Evolutionary conservation across 75 land plant species (phyloP), one percentile per base, ranked within the genome.

Genomic region (Azolla pinnata): DNA sequence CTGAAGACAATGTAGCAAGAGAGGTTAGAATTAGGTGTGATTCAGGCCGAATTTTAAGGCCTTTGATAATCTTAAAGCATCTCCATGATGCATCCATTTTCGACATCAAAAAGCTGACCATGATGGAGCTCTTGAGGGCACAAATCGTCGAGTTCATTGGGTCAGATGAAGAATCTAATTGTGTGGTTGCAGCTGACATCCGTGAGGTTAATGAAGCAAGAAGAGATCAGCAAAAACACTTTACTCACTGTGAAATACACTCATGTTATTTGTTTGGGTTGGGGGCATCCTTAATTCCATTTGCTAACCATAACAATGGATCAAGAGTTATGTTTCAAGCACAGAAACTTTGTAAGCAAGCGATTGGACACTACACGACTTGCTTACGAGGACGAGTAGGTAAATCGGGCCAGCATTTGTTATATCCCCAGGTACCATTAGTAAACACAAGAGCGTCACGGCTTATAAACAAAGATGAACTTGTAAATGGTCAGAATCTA

Each of bases 301-400:
- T 85, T 72, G 80, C 85, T 10, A 86, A 92, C 64, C 97, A 83
- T 63, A 86, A 92, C 54, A 83, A 78, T 58, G 83, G 82, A 10
- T 80, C 79, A 27, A 70, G 97, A 45, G 74, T 74, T 27, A 75
- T 88, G 0, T 78, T 71, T 51, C 93, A 92, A 34, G 59, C 90
- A 8, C 86, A 88, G 28, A 92, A 92, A 62, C 97, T 88, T 55
- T 82, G 84, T 50, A 80, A 77, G 44, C 97, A 92, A 50, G 96
- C 97, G 2, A 88, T 92, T 63, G 97, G 97, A 1, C 85, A 70
- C 65, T 75, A 83, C 23, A 68, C 87, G n/a, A 79, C 80, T 21
- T 82, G 85, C 59, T 75, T 83, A 3, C 65, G 54, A 19, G 63
- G 73, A 17, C 74, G 97, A 59, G 69, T 70, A 19, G 97, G 88